A percentile compares a stretch with the other conserved stretches of the same genome.
Conservation (phyloP, 139 green algal genomes). For the Auxenochlorella pyrenoidosa region DNA sequence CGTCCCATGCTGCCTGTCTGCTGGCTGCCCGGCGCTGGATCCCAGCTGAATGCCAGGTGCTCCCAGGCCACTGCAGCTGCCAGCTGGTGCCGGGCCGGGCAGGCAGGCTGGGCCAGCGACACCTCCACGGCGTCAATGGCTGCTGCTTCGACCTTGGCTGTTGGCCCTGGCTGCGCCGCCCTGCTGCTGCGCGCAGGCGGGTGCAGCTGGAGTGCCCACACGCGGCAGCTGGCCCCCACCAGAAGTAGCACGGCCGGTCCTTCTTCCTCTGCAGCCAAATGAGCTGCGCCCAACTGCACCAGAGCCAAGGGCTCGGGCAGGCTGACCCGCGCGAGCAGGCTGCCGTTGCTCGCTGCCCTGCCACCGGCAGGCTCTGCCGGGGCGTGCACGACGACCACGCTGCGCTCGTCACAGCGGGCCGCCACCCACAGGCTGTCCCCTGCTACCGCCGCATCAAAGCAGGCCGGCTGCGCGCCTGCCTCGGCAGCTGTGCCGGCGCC, state of each 20-base stretch:
- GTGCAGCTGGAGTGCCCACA: constrained; percentile 4
- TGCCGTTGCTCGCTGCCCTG: not conserved
- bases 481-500: not conserved
- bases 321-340: not conserved
- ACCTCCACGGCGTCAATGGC: not conserved
- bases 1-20: not conserved
- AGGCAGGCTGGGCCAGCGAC: not conserved
- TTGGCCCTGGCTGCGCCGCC: not conserved
- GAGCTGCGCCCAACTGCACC: not conserved
- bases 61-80: constrained; percentile 13
- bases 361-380: not conserved
- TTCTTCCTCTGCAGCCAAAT: not conserved
- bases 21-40: not conserved
- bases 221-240: not conserved
- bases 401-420: not conserved
- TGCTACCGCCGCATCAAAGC: not conserved
- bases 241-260: not conserved
- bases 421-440: not conserved
- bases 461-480: not conserved
- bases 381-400: not conserved
- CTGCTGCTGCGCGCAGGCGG: not conserved
- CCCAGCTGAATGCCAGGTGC: constrained; percentile 1
- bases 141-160: not conserved
- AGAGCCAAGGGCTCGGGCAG: not conserved
- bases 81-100: not conserved